A percentile compares a stretch with the other conserved stretches of the same genome.
These are phyloP conservation scores for Ramichloridium luteum DNA, from an alignment of 2,329 filamentous ascomycete species.

Conservation along the genomic window DNA sequence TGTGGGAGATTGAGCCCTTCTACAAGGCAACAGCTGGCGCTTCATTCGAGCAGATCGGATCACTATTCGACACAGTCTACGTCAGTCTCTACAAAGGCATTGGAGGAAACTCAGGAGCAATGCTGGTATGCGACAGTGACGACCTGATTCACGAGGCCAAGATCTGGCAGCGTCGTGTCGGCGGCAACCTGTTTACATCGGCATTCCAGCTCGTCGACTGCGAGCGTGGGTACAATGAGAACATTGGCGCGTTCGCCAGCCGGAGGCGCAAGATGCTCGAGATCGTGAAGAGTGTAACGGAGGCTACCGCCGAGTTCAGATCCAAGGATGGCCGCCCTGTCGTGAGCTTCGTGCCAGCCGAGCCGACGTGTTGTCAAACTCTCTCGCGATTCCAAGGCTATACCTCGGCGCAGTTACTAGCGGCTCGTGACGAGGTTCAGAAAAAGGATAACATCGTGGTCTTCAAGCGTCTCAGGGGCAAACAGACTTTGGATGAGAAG, in stretches of 20 bases:
- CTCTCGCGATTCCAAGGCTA: constrained; percentile 10
- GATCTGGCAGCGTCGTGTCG: constrained; percentile 13
- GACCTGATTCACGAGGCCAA: constrained; percentile 11
- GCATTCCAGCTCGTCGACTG: constrained; percentile 12
- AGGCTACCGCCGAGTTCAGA: constrained; percentile 6
- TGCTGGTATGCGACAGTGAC: constrained; percentile 11
- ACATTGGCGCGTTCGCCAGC: constrained; percentile 10
- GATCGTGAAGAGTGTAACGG: constrained; percentile 5
- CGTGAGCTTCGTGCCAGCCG: constrained; percentile 9
- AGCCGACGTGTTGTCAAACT: constrained; percentile 12
- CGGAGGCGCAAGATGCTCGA: constrained; percentile 14
- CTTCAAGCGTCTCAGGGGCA: constrained; percentile 10
- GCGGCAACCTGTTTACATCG: constrained; percentile 12
- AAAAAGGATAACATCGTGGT: constrained; percentile 8
- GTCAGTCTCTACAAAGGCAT: constrained; percentile 16
- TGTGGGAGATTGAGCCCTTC: constrained; percentile 18
- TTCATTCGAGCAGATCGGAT: constrained; percentile 11
- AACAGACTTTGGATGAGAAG: constrained; percentile 10
- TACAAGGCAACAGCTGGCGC: constrained; percentile 10
- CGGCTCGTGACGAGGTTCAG: constrained; percentile 12
- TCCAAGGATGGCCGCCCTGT: constrained; percentile 4
- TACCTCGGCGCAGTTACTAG: constrained; percentile 8
- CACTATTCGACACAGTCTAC: constrained; percentile 13
- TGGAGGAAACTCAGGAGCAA: constrained; percentile 10
- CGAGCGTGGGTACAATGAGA: constrained; percentile 14